Evolutionary conservation across 139 green algal species (phyloP).

Genomic region (Ettlia oleoabundans): DNA sequence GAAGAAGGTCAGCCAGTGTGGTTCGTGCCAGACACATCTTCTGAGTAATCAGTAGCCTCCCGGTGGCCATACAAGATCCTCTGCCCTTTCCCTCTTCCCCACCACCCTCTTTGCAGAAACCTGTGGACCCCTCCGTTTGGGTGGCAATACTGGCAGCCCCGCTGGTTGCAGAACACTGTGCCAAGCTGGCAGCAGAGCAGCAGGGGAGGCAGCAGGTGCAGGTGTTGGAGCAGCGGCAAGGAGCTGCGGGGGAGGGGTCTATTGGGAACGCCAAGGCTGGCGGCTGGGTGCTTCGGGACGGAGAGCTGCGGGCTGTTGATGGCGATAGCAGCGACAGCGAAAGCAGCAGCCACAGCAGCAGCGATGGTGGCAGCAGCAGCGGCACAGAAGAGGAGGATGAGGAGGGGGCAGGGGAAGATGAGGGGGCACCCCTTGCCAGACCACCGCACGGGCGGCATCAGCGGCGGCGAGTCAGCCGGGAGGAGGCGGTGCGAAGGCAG

Average conservation of each 20-base stretch:
- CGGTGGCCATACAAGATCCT: too few relatives aligned
- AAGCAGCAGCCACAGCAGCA: not conserved
- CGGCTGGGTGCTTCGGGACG: too few relatives aligned
- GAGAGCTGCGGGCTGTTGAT: too few relatives aligned
- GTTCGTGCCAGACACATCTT: too few relatives aligned
- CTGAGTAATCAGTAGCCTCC: too few relatives aligned
- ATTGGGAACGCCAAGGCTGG: not conserved
- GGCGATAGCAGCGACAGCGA: too few relatives aligned
- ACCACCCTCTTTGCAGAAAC: too few relatives aligned
- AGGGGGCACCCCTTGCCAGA: not conserved
- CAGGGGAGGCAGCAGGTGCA: not conserved
- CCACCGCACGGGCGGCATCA: not conserved
- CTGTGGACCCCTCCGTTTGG: slow-evolving; percentile 36
- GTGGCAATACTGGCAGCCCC: slow-evolving; percentile 38
- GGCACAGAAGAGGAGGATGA: not conserved
- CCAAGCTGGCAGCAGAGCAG: not conserved
- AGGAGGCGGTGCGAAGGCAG: not conserved
- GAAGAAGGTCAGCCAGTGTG: too few relatives aligned
- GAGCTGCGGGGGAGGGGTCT: not conserved
- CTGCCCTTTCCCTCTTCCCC: too few relatives aligned
- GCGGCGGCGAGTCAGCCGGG: not conserved
- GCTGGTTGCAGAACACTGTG: slow-evolving; percentile 24
- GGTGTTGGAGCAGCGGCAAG: not conserved
- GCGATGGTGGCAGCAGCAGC: not conserved
- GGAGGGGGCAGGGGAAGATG: not conserved